A percentile compares a stretch with the other conserved stretches of the same genome.
Conservation (phyloP, 441 rosid species). For the Daphne laureola region DNA sequence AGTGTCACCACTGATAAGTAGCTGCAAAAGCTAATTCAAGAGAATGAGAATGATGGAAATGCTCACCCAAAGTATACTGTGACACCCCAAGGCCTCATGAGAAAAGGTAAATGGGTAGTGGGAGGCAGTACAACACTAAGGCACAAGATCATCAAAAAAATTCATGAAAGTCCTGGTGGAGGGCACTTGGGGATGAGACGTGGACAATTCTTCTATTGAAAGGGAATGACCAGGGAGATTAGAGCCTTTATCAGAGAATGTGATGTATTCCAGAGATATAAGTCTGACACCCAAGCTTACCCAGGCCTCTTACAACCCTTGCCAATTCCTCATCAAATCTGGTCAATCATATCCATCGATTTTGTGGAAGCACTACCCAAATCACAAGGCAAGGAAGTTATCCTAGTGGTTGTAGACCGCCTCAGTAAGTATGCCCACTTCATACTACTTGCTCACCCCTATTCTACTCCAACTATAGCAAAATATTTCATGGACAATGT, state of each 20-base stretch:
- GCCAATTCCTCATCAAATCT: too few species aligned
- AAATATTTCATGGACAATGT: neutral
- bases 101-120: neutral
- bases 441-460: neutral
- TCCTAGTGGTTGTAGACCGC: neutral
- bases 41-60: neutral
- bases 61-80: neutral
- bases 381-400: neutral
- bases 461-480: neutral
- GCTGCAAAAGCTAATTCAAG: neutral
- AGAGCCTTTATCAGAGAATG: neutral
- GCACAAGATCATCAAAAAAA: neutral
- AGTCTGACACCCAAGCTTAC: too few species aligned
- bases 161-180: neutral
- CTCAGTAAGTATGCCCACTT: neutral
- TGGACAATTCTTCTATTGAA: neutral
- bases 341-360: too few species aligned
- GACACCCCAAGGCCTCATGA: neutral
- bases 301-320: too few species aligned
- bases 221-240: neutral
- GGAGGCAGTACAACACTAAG: neutral
- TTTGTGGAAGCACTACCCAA: neutral
- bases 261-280: too few species aligned
- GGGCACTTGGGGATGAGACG: neutral
- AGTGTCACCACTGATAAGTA: neutral